Base-by-base conservation (phyloP, 2,329 filamentous ascomycete species). In the Herpotrichia juniperi region DNA sequence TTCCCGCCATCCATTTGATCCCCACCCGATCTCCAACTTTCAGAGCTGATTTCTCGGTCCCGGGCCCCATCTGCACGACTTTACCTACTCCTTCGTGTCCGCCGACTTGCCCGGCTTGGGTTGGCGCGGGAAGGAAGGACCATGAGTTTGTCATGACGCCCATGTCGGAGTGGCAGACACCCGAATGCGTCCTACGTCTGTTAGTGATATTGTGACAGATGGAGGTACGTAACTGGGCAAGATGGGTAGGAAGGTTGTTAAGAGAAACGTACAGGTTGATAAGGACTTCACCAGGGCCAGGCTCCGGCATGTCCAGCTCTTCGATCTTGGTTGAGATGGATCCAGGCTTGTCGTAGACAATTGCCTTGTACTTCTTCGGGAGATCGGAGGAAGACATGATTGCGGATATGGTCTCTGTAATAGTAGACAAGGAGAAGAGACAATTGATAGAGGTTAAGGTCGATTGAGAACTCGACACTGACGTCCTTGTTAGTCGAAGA, bases 21-120 rank as follows among this genome's bases (percentile, higher is more conserved):
- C 87, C 87, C 8, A 90, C 87, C 7, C 86, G 79, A 59, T 89
- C 83, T 4, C 86, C 86, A n/a, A 88, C 63, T 61, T 87, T 87
- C 30, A 89, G 74, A 4, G 78, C 79, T 1, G 81, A 76, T 31
- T 62, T 68, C 45, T 87, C 83, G 17, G 82, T 78, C 7, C 82
- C 84, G 0, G 85, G 77, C 0, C 87, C 87, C 54, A 90, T 76
- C 66, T 87, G 86, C 35, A 87, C 85, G 26, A 90, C 77, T 46
- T 80, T 81, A 35, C 85, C 85, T 1, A 89, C 83, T 16, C 87
- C 87, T 72, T 90, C 87, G 64, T 90, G 87, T 4, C 87, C 87
- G 35, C 87, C 87, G 3, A 88, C 80, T 68, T 88, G 86, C 9
- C 84, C 83, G 31, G 79, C 69, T 63, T 80, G 81, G 7, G 84